Percentiles rank a stretch among this genome's conserved stretches.
Evolutionary conservation across 495 filamentous ascomycete species (phyloP).

Genomic region (Cudoniella acicularis): DNA sequence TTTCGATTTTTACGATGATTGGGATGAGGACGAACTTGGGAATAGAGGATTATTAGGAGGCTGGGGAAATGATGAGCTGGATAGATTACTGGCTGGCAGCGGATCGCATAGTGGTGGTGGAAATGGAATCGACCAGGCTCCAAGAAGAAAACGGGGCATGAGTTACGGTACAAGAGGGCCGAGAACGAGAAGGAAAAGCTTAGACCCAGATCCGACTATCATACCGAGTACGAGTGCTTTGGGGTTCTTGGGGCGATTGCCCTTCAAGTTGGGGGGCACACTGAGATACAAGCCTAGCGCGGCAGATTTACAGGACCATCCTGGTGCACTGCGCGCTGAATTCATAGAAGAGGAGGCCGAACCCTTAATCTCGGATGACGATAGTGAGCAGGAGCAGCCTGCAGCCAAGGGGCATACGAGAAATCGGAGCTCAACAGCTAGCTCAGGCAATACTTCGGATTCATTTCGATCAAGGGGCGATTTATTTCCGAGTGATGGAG

Average conservation of each 20-base stretch:
- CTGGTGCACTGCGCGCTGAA: conserved; percentile 42
- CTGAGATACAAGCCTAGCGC: conserved; percentile 86
- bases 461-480: conserved; percentile 92
- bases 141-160: conserved; percentile 74
- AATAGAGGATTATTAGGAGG: conserved; percentile 40
- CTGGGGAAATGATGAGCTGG: conserved; percentile 74
- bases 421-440: conserved; percentile 73
- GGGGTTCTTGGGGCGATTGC: conserved; percentile 79
- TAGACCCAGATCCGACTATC: conserved; percentile 75
- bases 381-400: conserved; percentile 30
- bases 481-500: conserved; percentile 87
- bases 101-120: conserved; percentile 44
- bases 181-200: conserved; percentile 56
- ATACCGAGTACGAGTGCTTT: conserved; percentile 84
- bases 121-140: conserved; percentile 56
- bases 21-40: conserved; percentile 71
- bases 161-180: conserved; percentile 74
- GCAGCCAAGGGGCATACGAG: conserved; percentile 37
- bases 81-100: conserved; percentile 77
- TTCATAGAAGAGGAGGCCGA: conserved; percentile 47
- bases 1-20: conserved; percentile 99
- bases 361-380: conserved; percentile 65
- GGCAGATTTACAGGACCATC: conserved; percentile 88
- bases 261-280: conserved; percentile 80
- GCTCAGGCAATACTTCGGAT: conserved; percentile 80